phyloP scores from a whole-genome alignment of 805 yeast genomes.

The Blastobotrys muscicola region DNA sequence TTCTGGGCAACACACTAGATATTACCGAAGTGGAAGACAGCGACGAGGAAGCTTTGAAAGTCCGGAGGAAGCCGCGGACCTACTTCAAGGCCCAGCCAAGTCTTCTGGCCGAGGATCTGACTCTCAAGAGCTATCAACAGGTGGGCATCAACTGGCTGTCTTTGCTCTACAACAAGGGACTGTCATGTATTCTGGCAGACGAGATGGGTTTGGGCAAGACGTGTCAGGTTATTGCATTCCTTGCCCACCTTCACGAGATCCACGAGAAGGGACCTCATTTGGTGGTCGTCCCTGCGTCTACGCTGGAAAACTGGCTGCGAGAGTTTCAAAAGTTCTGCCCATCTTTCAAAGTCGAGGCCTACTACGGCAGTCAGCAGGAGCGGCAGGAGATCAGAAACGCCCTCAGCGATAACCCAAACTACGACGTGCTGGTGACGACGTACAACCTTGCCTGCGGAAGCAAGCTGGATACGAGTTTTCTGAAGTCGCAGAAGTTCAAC shows the following conservation, averaged over 20 bases:
- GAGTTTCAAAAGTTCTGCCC: conserved; percentile 91
- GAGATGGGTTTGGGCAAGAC: conserved; percentile 98
- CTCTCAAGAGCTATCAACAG: conserved; percentile 82
- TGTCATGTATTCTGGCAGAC: conserved; percentile 93
- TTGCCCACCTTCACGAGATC: conserved; percentile 72
- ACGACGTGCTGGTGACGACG: conserved; percentile 90
- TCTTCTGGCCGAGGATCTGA: conserved; percentile 50
- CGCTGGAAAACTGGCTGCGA: conserved; percentile 94
- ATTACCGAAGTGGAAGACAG: conserved; percentile 40
- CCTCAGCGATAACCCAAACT: conserved; percentile 41
- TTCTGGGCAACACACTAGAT: conserved; percentile 62
- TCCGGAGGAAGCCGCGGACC: conserved; percentile 17
- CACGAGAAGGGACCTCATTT: conserved; percentile 74
- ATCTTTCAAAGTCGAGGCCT: conserved; percentile 68
- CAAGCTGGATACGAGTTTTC: conserved; percentile 69
- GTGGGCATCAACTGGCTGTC: conserved; percentile 96
- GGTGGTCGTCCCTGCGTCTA: conserved; percentile 92
- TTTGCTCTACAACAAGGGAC: conserved; percentile 60
- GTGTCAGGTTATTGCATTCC: conserved; percentile 87
- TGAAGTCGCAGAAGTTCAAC: conserved; percentile 67
- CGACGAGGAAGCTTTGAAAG: conserved; percentile 28
- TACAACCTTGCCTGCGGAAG: conserved; percentile 86
- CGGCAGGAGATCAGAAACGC: conserved; percentile 76
- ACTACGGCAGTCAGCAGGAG: conserved; percentile 81
- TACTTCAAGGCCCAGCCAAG: conserved; percentile 61